phyloP scores from a whole-genome alignment of 345 rosid genomes.

The Euphorbia pulcherrima region DNA sequence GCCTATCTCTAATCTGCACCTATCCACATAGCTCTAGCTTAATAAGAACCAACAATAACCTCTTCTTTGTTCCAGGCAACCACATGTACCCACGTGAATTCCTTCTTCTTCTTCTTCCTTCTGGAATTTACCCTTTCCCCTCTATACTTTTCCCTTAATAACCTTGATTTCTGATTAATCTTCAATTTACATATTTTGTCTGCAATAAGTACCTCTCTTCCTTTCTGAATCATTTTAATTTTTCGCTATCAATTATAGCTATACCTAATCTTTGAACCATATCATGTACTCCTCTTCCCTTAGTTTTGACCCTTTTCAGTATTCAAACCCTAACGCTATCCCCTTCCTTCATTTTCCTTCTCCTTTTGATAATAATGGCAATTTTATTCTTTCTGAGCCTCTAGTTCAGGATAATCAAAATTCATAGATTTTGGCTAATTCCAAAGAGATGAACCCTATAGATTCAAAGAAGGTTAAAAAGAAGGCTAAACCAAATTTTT shows the following conservation, averaged over 20 bases:
- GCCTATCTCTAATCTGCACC: slow-evolving; percentile 23
- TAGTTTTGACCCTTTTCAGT: slow-evolving; percentile 18
- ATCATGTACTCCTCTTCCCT: slow-evolving; percentile 23
- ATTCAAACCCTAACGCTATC: slow-evolving; percentile 23
- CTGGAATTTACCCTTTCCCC: too few relatives aligned
- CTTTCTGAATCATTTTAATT: background rate
- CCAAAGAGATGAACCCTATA: slow-evolving; percentile 10
- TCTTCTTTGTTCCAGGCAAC: slow-evolving; percentile 35
- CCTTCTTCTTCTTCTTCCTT: background rate
- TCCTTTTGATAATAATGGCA: slow-evolving; percentile 13
- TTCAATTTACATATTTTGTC: background rate
- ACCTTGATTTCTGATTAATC: background rate
- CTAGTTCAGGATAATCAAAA: slow-evolving; percentile 7
- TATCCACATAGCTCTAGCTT: background rate
- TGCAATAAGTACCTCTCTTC: slow-evolving; percentile 7
- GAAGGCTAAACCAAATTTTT: slow-evolving; percentile 3
- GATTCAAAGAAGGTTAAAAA: slow-evolving; percentile 24
- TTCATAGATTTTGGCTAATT: slow-evolving; percentile 8
- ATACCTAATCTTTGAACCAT: background rate
- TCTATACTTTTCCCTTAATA: background rate
- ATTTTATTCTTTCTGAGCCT: slow-evolving; percentile 20
- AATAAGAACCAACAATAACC: too few relatives aligned
- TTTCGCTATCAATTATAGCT: background rate
- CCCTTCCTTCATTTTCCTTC: slow-evolving; percentile 26
- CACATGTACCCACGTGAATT: slow-evolving; percentile 47